Conservation (phyloP, 768 basidiomycete genomes). For the Lentinula boryana region DNA sequence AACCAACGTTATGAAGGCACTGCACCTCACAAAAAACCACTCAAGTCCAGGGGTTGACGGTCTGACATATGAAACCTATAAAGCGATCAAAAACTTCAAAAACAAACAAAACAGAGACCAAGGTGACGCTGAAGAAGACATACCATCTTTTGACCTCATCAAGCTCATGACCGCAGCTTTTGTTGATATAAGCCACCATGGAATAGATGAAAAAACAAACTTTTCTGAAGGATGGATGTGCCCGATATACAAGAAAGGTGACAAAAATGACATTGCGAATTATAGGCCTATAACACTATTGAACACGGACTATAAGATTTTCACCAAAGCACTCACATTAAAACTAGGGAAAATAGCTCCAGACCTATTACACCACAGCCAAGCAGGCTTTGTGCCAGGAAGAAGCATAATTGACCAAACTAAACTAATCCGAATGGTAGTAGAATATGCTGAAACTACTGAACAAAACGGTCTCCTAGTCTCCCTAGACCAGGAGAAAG, state of each 20-base stretch:
- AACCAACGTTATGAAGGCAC: neutral
- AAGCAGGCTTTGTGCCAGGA: slow-evolving; percentile 32
- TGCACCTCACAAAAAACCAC: neutral
- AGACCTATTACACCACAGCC: slow-evolving; percentile 23
- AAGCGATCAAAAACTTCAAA: neutral
- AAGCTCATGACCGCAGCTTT: neutral
- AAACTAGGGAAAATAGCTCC: slow-evolving; percentile 12
- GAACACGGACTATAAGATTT: slow-evolving; percentile 30
- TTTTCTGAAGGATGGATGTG: slow-evolving; percentile 31
- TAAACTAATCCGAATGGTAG: slow-evolving; percentile 17
- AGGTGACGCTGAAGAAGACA: too few species aligned
- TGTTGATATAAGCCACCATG: slow-evolving; percentile 21
- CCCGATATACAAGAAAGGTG: slow-evolving; percentile 36
- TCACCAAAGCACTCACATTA: slow-evolving; percentile 20
- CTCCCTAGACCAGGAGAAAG: slow-evolving; percentile 31
- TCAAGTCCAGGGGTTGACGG: neutral
- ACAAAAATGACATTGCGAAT: slow-evolving; percentile 21
- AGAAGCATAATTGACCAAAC: slow-evolving; percentile 26
- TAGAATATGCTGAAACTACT: slow-evolving; percentile 15
- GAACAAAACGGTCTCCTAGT: slow-evolving; percentile 22
- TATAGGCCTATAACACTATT: slow-evolving; percentile 32
- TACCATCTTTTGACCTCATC: slow-evolving; percentile 7
- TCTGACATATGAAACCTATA: neutral
- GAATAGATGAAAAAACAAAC: neutral
- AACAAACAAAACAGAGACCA: neutral